These are phyloP conservation scores for Alternaria alternata DNA, from an alignment of 2,329 filamentous ascomycete species.

Conservation along the genomic window DNA sequence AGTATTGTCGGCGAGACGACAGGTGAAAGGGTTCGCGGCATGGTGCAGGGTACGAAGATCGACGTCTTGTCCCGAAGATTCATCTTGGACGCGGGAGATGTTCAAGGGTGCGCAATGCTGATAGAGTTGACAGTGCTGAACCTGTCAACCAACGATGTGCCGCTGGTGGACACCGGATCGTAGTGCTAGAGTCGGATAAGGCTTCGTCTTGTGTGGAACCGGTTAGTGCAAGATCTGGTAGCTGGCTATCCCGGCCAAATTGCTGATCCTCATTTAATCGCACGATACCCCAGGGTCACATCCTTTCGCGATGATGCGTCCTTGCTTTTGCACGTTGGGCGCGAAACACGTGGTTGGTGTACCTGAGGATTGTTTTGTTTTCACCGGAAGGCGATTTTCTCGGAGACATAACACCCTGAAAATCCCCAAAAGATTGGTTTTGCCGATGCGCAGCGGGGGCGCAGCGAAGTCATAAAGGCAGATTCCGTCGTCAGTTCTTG, in stretches of 20 bases:
- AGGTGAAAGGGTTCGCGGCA: slow-evolving; percentile 2
- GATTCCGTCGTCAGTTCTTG: background rate
- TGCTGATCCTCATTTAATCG: slow-evolving; percentile 12
- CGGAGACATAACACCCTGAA: background rate
- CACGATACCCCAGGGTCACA: slow-evolving; percentile 8
- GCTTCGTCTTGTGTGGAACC: background rate
- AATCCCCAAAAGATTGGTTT: background rate
- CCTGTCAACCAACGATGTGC: slow-evolving; percentile 7
- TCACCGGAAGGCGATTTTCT: background rate
- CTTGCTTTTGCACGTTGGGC: slow-evolving; percentile 5
- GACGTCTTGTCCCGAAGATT: background rate
- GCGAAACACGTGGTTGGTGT: slow-evolving; percentile 2
- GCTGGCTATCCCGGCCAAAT: background rate
- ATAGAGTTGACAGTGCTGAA: slow-evolving; percentile 4
- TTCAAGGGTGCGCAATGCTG: slow-evolving; percentile 9
- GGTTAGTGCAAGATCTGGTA: slow-evolving; percentile 12
- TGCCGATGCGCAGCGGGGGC: background rate
- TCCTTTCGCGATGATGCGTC: slow-evolving; percentile 1
- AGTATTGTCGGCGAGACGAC: slow-evolving; percentile 7
- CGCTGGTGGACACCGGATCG: slow-evolving; percentile 3
- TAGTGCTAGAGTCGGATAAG: slow-evolving; percentile 5
- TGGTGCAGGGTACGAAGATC: slow-evolving; percentile 5
- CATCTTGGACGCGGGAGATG: slow-evolving; percentile 13
- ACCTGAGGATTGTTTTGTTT: background rate
- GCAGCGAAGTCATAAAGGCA: background rate